Evolutionary conservation across 805 yeast species (phyloP), one percentile per base, ranked within the genome.

Genomic region (Komagataella mondaviorum): DNA sequence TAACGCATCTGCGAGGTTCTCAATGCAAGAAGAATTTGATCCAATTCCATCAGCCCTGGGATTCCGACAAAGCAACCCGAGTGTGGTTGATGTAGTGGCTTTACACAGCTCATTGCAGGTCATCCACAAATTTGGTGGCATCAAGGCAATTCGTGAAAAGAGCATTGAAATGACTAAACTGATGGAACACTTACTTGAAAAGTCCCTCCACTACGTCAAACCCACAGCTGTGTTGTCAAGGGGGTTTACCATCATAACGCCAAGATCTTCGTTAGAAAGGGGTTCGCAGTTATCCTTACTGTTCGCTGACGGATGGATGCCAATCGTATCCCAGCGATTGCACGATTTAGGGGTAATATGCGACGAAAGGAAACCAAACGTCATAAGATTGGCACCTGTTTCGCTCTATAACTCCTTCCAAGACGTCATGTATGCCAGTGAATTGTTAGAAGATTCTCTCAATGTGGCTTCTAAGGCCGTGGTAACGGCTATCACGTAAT

Each of bases 301-400:
- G 46, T 88, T 90, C 65, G 67, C 69, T 52, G 70, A 68, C 4
- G 68, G 64, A 3, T 54, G 58, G n/a, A 30, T 53, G n/a, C 53
- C 60, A 6, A 74, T 77, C 45, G 65, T 77, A 1, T 88, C 89
- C 96, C 82, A 77, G 51, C 59, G 62, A 20, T 61, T 90, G 55
- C 73, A 70, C 55, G 60, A 70, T 8, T 56, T 64, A 4, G 96
- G 88, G 2, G 78, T 88, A 1, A 77, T 90, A 22, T 85, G 88
- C 52, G 98, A 90, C 63, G 96, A 90, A 61, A 75, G 98, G 62
- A 74, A 88, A 61, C 97, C 97, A 1, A 81, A 81, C 61, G 97
- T 89, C n/a, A 80, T 91, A 45, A 71, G 97, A 53, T 61, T 90
- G n/a, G 91, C 96, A 0, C 96, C 98, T 6, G 71, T 77, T 2